These are phyloP conservation scores for Wickerhamomyces alni DNA, from an alignment of 805 yeast species.

Conservation along the genomic window DNA sequence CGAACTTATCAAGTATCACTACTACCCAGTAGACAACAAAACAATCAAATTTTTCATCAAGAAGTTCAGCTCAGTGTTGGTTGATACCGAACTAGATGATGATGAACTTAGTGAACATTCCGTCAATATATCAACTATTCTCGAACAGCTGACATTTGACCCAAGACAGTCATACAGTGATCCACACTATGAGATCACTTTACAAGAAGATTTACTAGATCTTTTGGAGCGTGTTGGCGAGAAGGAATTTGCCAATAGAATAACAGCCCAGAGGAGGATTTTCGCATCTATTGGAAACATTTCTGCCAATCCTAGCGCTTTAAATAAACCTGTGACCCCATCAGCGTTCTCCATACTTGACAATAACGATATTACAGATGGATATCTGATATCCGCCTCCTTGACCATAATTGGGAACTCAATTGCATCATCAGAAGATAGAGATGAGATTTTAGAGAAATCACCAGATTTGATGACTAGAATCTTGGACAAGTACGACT, in stretches of 20 bases:
- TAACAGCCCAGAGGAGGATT: constrained; percentile 16
- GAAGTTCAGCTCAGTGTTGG: constrained; percentile 1
- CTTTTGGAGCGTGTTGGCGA: constrained; percentile 5
- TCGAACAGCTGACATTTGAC: constrained; percentile 17
- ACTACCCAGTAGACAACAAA: constrained; percentile 4
- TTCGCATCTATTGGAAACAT: constrained; percentile 22
- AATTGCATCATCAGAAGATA: constrained; percentile 12
- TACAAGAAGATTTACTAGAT: constrained; percentile 7
- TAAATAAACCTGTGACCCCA: constrained; percentile 8
- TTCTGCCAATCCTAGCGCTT: constrained; percentile 18
- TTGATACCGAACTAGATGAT: constrained; percentile 11
- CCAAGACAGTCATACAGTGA: constrained; percentile 10
- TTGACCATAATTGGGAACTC: constrained; percentile 21
- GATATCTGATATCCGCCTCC: constrained; percentile 17
- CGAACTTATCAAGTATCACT: constrained; percentile 10
- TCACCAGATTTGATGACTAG: constrained; percentile 11
- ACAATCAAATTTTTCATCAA: constrained; percentile 7
- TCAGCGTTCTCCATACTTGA: not conserved
- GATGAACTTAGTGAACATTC: constrained; percentile 19
- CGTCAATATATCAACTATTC: constrained; percentile 10
- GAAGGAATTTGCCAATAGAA: constrained; percentile 15
- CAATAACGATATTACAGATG: constrained; percentile 10
- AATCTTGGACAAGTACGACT: constrained; percentile 12
- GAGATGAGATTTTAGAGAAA: constrained; percentile 7
- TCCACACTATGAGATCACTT: constrained; percentile 4